Evolutionary conservation across 2,329 filamentous ascomycete species (phyloP), one percentile per base, ranked within the genome.

Genomic region (Curvularia eragrostidis): DNA sequence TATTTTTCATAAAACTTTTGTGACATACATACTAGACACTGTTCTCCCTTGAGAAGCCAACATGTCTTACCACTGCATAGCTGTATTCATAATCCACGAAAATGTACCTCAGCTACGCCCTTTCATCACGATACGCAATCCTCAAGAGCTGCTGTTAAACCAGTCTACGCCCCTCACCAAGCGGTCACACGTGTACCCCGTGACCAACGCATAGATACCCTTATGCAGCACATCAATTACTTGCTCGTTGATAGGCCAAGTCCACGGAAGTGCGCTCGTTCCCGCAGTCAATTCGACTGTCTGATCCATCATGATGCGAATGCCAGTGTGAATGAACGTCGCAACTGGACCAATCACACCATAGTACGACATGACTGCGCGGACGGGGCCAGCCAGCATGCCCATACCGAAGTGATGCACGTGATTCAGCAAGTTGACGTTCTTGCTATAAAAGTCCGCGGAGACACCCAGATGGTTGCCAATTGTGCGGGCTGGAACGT

Each of bases 191-290:
- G 70, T 32, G 49, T 72, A 75, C 10, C 73, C 71, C 18, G 64
- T 67, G 2, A 70, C 64, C 6, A 72, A 10, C 6, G 64, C 64
- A 66, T 69, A 76, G 1, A 69, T 46, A 0, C 66, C 62, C 54
- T 75, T 74, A 36, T 75, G 70, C 47, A 72, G 2, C 30, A 74
- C 42, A 61, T 75, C 72, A 48, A 75, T 56, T 8, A 70, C 62
- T 54, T 75, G 73, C 51, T 75, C 71, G 26, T 71, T 70, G 36
- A 74, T 68, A 15, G 72, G 70, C 72, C 73, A 75, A 3, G 65
- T 70, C 72, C 72, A 76, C 43, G 72, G 71, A 61, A 66, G 26
- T 32, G 68, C 63, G n/a, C 69, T 70, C 13, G 66, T 63, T 3
- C 70, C 71, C 10, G 64, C 71, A 41, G 59, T 64, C 36, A 65